Percentiles rank a stretch among this genome's conserved stretches.
Conservation (phyloP, 768 basidiomycete genomes). For the Lepiota venenata region DNA sequence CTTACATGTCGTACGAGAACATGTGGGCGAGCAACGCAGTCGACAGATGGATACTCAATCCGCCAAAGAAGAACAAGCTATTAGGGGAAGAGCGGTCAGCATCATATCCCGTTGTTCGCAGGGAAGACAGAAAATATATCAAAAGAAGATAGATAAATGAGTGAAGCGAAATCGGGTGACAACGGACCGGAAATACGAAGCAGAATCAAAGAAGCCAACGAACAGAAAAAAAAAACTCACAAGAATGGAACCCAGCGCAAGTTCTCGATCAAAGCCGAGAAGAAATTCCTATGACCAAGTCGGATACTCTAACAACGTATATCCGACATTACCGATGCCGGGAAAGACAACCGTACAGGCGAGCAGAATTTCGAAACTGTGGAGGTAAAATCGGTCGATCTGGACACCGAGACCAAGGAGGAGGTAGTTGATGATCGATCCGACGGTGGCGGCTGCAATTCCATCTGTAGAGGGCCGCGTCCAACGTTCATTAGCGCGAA, state of each 20-base stretch:
- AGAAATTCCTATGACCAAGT: constrained; percentile 55
- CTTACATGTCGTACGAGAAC: constrained; percentile 60
- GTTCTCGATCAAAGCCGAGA: constrained; percentile 51
- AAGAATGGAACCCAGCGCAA: constrained; percentile 72
- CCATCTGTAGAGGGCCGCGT: constrained; percentile 35
- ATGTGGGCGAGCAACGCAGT: constrained; percentile 65
- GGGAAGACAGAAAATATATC: background rate
- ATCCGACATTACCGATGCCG: constrained; percentile 71
- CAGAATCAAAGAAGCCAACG: no score
- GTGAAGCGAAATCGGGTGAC: background rate
- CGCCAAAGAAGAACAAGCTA: constrained; percentile 76
- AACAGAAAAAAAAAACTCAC: constrained; percentile 32
- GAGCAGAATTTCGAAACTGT: constrained; percentile 77
- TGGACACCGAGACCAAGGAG: constrained; percentile 67
- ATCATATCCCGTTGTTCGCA: background rate
- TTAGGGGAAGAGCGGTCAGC: background rate
- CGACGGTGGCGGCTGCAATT: constrained; percentile 65
- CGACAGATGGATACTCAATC: constrained; percentile 68
- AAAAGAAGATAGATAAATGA: background rate
- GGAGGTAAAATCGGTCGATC: constrained; percentile 73
- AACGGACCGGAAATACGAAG: no score
- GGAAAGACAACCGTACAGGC: constrained; percentile 79
- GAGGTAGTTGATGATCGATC: constrained; percentile 69
- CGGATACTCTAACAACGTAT: constrained; percentile 74
- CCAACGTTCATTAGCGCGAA: background rate